Evolutionary conservation across 2,329 filamentous ascomycete species (phyloP).

Genomic region (Lecanicillium sp.): DNA sequence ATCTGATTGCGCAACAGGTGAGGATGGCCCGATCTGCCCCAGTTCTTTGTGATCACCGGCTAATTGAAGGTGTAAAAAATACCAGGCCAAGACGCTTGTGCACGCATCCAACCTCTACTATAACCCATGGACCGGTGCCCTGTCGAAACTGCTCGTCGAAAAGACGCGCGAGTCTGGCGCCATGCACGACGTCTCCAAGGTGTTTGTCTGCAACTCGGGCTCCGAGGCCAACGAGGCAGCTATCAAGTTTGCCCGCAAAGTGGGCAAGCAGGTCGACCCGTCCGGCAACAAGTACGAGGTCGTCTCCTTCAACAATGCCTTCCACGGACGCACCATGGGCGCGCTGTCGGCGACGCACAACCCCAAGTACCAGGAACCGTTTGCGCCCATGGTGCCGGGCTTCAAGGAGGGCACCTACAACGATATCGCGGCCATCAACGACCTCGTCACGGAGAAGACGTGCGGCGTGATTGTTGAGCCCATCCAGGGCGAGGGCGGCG

Average conservation of each 20-base stretch:
- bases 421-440: conserved; percentile 62
- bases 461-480: conserved; percentile 95
- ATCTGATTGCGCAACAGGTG: conserved; percentile 72
- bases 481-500: conserved; percentile 93
- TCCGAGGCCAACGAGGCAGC: conserved; percentile 97
- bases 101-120: conserved; percentile 96
- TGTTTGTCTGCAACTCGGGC: conserved; percentile 94
- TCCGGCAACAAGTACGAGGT: conserved; percentile 71
- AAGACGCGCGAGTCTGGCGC: conserved; percentile 71
- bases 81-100: conserved; percentile 69
- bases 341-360: conserved; percentile 93
- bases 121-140: conserved; percentile 87
- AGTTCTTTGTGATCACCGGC: no score
- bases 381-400: conserved; percentile 90
- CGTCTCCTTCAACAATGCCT: conserved; percentile 84
- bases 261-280: conserved; percentile 67
- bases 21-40: no score
- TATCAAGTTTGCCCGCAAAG: conserved; percentile 93
- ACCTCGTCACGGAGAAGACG: conserved; percentile 73
- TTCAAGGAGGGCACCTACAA: conserved; percentile 86
- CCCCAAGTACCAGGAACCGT: conserved; percentile 94
- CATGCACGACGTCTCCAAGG: conserved; percentile 72
- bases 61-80: no score
- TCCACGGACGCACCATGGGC: conserved; percentile 96
- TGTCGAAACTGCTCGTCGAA: conserved; percentile 79